Conservation (phyloP, 2,329 filamentous ascomycete genomes). For the Torrubiella hemipterigena region DNA sequence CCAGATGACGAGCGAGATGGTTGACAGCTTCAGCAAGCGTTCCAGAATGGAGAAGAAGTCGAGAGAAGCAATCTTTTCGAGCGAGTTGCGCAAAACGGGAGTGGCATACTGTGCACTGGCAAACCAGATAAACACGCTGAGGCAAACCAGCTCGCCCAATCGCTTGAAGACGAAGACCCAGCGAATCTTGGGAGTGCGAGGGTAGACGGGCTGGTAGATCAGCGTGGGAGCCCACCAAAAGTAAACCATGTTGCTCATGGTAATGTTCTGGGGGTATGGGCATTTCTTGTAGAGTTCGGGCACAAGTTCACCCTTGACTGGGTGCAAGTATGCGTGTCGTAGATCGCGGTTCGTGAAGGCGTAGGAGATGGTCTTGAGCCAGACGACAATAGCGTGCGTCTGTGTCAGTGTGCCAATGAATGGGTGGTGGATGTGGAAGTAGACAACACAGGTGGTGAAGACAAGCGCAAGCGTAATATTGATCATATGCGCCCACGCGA, state of each 20-base stretch:
- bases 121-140: slow-evolving; percentile 90
- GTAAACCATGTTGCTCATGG: slow-evolving; percentile 74
- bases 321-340: slow-evolving; percentile 78
- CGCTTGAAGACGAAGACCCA: slow-evolving; percentile 85
- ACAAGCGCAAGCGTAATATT: slow-evolving; percentile 75
- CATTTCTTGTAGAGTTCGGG: slow-evolving; percentile 74
- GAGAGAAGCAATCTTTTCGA: slow-evolving; percentile 73
- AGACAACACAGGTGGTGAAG: slow-evolving; percentile 76
- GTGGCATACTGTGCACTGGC: slow-evolving; percentile 88
- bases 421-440: slow-evolving; percentile 84
- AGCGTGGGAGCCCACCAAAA: slow-evolving; percentile 98
- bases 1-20: slow-evolving; percentile 93
- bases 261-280: slow-evolving; percentile 86
- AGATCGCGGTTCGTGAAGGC: slow-evolving; percentile 94
- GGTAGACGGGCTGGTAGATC: slow-evolving; percentile 94
- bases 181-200: slow-evolving; percentile 66
- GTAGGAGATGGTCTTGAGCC: slow-evolving; percentile 92
- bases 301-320: slow-evolving; percentile 53
- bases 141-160: slow-evolving; percentile 60
- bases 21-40: slow-evolving; percentile 85
- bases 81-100: slow-evolving; percentile 77
- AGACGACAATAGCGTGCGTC: slow-evolving; percentile 86
- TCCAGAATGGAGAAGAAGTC: slow-evolving; percentile 76
- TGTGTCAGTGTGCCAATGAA: slow-evolving; percentile 86
- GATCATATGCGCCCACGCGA: slow-evolving; percentile 68